Evolutionary conservation across 768 basidiomycete genomes (phyloP), one percentile per base, ranked within the genome.

Genomic region (Tulasnella sp.): DNA sequence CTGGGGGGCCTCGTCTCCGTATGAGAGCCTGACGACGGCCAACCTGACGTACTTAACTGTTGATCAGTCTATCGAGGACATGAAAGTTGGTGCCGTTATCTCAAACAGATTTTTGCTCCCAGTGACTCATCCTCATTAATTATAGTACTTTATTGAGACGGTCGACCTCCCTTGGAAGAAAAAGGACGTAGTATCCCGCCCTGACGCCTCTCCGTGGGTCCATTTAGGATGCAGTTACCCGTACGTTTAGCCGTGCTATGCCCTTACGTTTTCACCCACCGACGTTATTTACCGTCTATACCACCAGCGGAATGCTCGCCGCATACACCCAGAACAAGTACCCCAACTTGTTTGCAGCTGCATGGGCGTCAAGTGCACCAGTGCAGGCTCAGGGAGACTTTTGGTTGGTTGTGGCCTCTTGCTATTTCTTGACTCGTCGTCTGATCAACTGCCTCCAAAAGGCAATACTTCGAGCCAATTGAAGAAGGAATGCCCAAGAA

Each of bases 91-190:
- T 79, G 2, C 34, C 1, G 14, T 60, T 78, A 24, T 40, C 6
- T 31, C 50, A 1, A 7, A 11, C 34, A 46, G 46, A 46, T 46
- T 46, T 46, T 11, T 37, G 37, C 37, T 37, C 37, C 37, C 37
- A 6, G 37, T 37, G 37, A 37, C 37, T 37, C 37, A 37, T 37
- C 37, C 37, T 37, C 37, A 37, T 37, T 6, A 37, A 37, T 6
- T 37, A 9, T 46, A 79, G 44, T 79, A 79, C 81, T 81, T 81
- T 41, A 69, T 78, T 74, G 69, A 81, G 40, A 81, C 34, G n/a
- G 81, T 79, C 12, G 34, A 74, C 31, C 81, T 81, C 22, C 46
- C 81, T 22, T 72, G 58, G 78, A 74, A 74, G n/a, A 24, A 60
- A 74, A 34, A 2, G 22, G 1, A 4, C 22, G 64, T n/a, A 11